Percentiles rank a stretch among this genome's conserved stretches.
phyloP scores from a whole-genome alignment of 441 rosid species.

The Euphorbia celastroides region DNA sequence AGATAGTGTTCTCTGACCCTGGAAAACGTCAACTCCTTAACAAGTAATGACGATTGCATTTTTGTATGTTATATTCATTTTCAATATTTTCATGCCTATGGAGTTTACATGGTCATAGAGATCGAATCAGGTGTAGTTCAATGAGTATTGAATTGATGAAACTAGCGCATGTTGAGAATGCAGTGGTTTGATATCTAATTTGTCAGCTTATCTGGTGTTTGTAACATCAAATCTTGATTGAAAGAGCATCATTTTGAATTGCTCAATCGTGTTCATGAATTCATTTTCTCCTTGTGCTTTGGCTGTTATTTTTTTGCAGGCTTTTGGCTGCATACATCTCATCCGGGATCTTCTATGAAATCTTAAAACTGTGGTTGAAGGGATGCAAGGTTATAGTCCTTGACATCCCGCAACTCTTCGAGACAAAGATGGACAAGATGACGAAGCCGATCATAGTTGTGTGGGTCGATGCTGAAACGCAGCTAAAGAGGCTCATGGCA shows the following conservation, averaged over 20 bases:
- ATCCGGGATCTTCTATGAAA: slow-evolving; percentile 6
- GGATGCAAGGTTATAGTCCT: slow-evolving; percentile 17
- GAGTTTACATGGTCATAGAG: background rate
- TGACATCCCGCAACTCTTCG: slow-evolving; percentile 16
- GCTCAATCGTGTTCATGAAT: too few species aligned
- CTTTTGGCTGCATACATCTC: slow-evolving; percentile 20
- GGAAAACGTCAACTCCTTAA: slow-evolving; percentile 71
- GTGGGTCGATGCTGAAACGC: slow-evolving; percentile 18
- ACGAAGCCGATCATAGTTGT: slow-evolving; percentile 14
- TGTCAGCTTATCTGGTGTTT: background rate
- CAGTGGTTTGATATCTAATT: background rate
- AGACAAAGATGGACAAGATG: slow-evolving; percentile 18
- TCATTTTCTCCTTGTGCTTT: background rate
- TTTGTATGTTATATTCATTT: background rate
- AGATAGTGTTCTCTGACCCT: slow-evolving; percentile 71
- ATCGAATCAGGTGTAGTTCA: background rate
- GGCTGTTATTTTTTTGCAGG: slow-evolving; percentile 27
- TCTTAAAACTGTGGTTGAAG: slow-evolving; percentile 16
- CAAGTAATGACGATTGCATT: slow-evolving; percentile 29
- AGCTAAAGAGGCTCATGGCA: slow-evolving; percentile 38
- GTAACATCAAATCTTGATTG: background rate
- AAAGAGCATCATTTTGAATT: background rate
- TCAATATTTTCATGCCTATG: background rate
- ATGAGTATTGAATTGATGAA: background rate
- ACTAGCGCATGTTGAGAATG: background rate